Evolutionary conservation across 805 yeast species (phyloP).

Genomic region (Yamadazyma tumulicola): DNA sequence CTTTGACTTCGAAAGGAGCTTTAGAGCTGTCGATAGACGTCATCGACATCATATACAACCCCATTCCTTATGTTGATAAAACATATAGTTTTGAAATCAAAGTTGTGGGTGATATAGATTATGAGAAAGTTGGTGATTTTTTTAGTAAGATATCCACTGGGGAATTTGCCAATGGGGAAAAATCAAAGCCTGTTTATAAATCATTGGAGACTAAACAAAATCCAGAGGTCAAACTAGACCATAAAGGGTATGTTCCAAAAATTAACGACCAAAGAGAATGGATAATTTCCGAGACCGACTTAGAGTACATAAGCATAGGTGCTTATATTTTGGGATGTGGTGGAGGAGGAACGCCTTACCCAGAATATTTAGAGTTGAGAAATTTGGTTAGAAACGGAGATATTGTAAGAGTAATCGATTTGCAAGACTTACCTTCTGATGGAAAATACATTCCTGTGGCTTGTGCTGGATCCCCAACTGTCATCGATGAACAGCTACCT

Average conservation of each 20-base stretch:
- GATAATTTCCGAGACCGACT: conserved; percentile 37
- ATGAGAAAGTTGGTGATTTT: conserved; percentile 14
- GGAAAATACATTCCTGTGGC: conserved; percentile 29
- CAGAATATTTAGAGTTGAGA: conserved; percentile 31
- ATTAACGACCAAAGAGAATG: conserved; percentile 28
- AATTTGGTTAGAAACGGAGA: conserved; percentile 33
- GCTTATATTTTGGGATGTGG: conserved; percentile 49
- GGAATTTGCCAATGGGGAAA: background rate
- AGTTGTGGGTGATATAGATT: conserved; percentile 45
- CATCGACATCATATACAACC: conserved; percentile 22
- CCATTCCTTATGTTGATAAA: conserved; percentile 31
- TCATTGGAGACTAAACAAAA: background rate
- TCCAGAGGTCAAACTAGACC: conserved; percentile 7
- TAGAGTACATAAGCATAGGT: conserved; percentile 42
- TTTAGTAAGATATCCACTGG: background rate
- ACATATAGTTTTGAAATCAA: conserved; percentile 34
- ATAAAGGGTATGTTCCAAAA: conserved; percentile 25
- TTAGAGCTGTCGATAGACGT: conserved; percentile 17
- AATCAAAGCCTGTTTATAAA: background rate
- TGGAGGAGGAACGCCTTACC: conserved; percentile 50
- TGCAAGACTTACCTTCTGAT: conserved; percentile 22
- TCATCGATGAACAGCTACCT: conserved; percentile 39
- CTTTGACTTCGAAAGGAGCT: conserved; percentile 22
- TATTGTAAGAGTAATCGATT: conserved; percentile 29
- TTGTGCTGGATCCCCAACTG: conserved; percentile 45